Conservation (phyloP, 2,329 filamentous ascomycete species). For the Paraphoma sp. region DNA sequence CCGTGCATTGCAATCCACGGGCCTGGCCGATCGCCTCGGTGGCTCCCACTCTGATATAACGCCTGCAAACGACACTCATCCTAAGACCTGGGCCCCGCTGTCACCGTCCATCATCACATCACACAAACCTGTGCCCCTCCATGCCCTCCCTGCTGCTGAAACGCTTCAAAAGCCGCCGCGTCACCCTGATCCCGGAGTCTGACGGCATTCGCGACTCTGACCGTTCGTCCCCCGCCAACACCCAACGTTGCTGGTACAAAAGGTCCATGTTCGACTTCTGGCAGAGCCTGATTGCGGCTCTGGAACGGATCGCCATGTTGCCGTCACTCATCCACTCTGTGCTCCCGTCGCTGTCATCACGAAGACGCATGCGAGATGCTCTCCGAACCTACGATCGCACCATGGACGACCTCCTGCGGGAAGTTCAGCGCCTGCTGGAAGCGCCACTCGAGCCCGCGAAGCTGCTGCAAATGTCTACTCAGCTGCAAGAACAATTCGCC, state of each 20-base stretch:
- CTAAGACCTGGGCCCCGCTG: slow-evolving; percentile 33
- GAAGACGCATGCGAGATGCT: slow-evolving; percentile 46
- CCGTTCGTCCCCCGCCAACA: slow-evolving; percentile 17
- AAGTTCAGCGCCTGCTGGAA: slow-evolving; percentile 53
- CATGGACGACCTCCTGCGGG: slow-evolving; percentile 57
- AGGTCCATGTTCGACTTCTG: slow-evolving; percentile 49
- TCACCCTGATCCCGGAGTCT: slow-evolving; percentile 32
- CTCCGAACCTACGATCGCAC: slow-evolving; percentile 51
- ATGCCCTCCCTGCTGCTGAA: slow-evolving; percentile 39
- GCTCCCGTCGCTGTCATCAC: slow-evolving; percentile 41
- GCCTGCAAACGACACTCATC: slow-evolving; percentile 31
- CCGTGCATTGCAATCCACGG: slow-evolving; percentile 37
- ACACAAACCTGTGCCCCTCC: slow-evolving; percentile 26
- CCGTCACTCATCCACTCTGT: slow-evolving; percentile 49
- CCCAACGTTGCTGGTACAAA: slow-evolving; percentile 38
- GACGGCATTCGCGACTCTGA: slow-evolving; percentile 30
- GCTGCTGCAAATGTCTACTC: slow-evolving; percentile 53
- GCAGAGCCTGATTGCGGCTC: slow-evolving; percentile 46
- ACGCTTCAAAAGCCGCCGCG: slow-evolving; percentile 46
- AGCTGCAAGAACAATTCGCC: slow-evolving; percentile 59
- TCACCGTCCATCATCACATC: slow-evolving; percentile 22
- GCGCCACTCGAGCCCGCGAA: slow-evolving; percentile 50
- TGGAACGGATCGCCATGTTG: slow-evolving; percentile 49
- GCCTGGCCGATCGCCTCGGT: slow-evolving; percentile 20
- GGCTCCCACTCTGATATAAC: slow-evolving; percentile 30